Conservation (phyloP, 257 asterid genomes). For the Nicotiana tabacum region DNA sequence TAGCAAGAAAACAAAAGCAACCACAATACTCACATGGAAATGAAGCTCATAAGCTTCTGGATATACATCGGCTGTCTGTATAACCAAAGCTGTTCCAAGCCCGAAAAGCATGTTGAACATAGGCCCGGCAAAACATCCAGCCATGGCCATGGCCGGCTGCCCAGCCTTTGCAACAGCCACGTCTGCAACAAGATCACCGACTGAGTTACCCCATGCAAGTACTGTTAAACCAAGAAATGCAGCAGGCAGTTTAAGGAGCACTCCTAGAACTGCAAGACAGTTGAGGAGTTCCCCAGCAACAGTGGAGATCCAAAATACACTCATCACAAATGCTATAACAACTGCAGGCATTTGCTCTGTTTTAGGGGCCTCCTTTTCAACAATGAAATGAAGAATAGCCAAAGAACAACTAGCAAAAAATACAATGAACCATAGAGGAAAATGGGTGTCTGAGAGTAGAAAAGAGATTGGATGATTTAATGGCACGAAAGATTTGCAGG, state of each 20-base stretch:
- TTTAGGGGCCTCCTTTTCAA: slow-evolving; percentile 78
- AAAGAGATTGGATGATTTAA: slow-evolving; percentile 67
- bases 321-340: slow-evolving; percentile 71
- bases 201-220: slow-evolving; percentile 96
- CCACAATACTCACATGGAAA: slow-evolving; percentile 83
- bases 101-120: slow-evolving; percentile 99
- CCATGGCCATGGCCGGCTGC: slow-evolving; percentile 99
- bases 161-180: slow-evolving; percentile 95
- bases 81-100: slow-evolving; percentile 80
- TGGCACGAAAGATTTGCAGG: slow-evolving; percentile 79
- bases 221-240: slow-evolving; percentile 89
- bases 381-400: slow-evolving; percentile 57
- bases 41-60: slow-evolving; percentile 77
- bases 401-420: slow-evolving; percentile 60
- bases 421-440: slow-evolving; percentile 82
- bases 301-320: slow-evolving; percentile 94
- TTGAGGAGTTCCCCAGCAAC: slow-evolving; percentile 86
- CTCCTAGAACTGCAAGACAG: slow-evolving; percentile 82
- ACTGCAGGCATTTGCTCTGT: slow-evolving; percentile 57
- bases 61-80: slow-evolving; percentile 61
- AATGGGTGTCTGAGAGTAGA: slow-evolving; percentile 51
- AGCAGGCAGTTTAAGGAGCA: slow-evolving; percentile 54
- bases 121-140: slow-evolving; percentile 95
- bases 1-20: slow-evolving; percentile 86
- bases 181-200: slow-evolving; percentile 95